Base-by-base conservation (phyloP, 148 eudicot genomes). In the Camellia sinensis region DNA sequence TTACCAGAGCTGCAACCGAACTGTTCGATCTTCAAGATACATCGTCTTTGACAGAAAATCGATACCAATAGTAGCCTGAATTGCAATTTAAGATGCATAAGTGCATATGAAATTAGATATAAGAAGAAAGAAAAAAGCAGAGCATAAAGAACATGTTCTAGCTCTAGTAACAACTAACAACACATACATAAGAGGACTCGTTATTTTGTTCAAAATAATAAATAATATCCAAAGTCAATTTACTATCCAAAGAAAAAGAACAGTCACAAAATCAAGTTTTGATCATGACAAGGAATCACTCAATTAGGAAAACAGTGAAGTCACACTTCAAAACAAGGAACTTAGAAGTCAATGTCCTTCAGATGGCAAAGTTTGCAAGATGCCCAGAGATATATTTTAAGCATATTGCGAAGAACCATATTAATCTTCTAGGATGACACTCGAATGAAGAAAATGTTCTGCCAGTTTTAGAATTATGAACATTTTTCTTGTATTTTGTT, bases 11-110 rank as follows among this genome's bases (percentile, higher is more conserved):
- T 87, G 89, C 82, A 87, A 64, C 45, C 89, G 80, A 74, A 87
- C 89, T n/a, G 89, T 87, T 73, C 89, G 85, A 79, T 87, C 89
- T 82, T 87, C 89, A 21, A 87, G 89, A 73, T 87, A 87, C 89
- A 87, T 87, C 29, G 89, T 87, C 81, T 87, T 87, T 67, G 89
- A 87, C 64, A 87, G 79, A 72, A 87, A 87, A 80, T 87, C 89
- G 74, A 87, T 87, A 40, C 89, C 89, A 73, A 87, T 87, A 40
- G 89, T 87, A 79, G 89, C 89, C 89, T 87, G 83, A 48, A 74
- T 17, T 37, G 37, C 40, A 78, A 79, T 7, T 48, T 37, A 64
- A 11, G 7, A 71, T 53, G 69, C 71, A 82, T 17, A 41, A 81
- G 82, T 9, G n/a, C 41, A 71, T 40, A 65, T 52, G 21, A 54